phyloP scores from a whole-genome alignment of 768 basidiomycete species.

The Boletus barrowsii region DNA sequence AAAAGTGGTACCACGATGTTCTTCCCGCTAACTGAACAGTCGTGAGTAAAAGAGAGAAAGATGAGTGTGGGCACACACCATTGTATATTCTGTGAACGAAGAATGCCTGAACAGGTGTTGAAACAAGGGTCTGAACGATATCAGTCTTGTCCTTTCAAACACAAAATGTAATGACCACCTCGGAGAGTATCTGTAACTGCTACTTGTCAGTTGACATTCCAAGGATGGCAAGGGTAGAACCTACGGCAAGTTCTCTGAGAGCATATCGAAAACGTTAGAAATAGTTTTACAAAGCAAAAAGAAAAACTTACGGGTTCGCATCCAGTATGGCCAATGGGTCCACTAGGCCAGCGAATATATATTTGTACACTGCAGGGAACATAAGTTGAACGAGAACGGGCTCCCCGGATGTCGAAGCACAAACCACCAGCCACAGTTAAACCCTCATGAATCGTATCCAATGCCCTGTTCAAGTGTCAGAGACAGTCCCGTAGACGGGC shows the following conservation, averaged over 20 bases:
- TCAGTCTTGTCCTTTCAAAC: not conserved
- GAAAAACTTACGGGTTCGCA: not conserved
- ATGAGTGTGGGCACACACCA: not conserved
- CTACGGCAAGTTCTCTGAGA: slow-evolving; percentile 9
- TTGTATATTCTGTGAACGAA: slow-evolving; percentile 11
- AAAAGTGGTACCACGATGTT: slow-evolving; percentile 1
- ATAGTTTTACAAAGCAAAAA: no score
- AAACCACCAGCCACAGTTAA: no score
- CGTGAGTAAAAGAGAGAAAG: not conserved
- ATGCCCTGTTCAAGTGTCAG: no score
- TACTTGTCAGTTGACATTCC: not conserved
- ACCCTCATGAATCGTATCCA: no score
- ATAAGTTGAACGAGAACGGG: not conserved
- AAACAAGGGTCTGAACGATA: not conserved
- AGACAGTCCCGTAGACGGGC: no score
- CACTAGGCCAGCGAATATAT: not conserved
- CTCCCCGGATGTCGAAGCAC: no score
- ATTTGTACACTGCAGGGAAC: not conserved
- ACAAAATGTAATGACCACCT: not conserved
- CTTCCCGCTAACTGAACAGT: slow-evolving; percentile 2
- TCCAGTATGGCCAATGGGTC: not conserved
- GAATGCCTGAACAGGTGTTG: not conserved
- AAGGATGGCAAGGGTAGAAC: not conserved
- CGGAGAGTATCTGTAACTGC: slow-evolving; percentile 5
- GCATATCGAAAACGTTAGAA: not conserved